phyloP scores from a whole-genome alignment of 768 basidiomycete genomes.

The Cystofilobasidium capitatum region DNA sequence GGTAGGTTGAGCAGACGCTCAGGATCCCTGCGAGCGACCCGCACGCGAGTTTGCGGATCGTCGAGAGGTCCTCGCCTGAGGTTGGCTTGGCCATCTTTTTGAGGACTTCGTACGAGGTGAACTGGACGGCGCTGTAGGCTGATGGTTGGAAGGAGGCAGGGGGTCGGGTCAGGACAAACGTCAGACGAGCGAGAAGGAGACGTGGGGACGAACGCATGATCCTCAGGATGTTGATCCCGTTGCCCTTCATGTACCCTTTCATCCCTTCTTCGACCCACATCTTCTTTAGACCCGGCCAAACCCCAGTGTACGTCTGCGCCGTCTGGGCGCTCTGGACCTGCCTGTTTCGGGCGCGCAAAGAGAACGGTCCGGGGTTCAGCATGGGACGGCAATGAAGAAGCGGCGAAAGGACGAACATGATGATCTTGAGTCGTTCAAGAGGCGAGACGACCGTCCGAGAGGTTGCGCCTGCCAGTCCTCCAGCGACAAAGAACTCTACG shows the following conservation, averaged over 20 bases:
- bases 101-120: slow-evolving; percentile 54
- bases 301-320: slow-evolving; percentile 34
- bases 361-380: not conserved
- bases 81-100: slow-evolving; percentile 47
- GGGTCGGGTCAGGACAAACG: not conserved
- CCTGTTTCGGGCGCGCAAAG: slow-evolving; percentile 42
- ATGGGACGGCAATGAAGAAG: slow-evolving; percentile 5
- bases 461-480: slow-evolving; percentile 46
- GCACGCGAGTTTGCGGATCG: slow-evolving; percentile 69
- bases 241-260: slow-evolving; percentile 86
- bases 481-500: slow-evolving; percentile 29
- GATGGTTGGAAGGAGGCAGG: not conserved
- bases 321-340: slow-evolving; percentile 70
- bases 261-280: slow-evolving; percentile 83
- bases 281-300: slow-evolving; percentile 11
- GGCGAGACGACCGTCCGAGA: slow-evolving; percentile 88
- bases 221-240: slow-evolving; percentile 69
- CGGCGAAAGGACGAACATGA: slow-evolving; percentile 56
- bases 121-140: slow-evolving; percentile 53
- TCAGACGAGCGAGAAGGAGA: not conserved
- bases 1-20: slow-evolving; percentile 55
- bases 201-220: slow-evolving; percentile 53
- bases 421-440: slow-evolving; percentile 87
- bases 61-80: slow-evolving; percentile 51
- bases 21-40: slow-evolving; percentile 90